Evolutionary conservation across 208 protist species (phyloP), one percentile per base, ranked within the genome.

Genomic region (Acanthamoeba castellanii): DNA sequence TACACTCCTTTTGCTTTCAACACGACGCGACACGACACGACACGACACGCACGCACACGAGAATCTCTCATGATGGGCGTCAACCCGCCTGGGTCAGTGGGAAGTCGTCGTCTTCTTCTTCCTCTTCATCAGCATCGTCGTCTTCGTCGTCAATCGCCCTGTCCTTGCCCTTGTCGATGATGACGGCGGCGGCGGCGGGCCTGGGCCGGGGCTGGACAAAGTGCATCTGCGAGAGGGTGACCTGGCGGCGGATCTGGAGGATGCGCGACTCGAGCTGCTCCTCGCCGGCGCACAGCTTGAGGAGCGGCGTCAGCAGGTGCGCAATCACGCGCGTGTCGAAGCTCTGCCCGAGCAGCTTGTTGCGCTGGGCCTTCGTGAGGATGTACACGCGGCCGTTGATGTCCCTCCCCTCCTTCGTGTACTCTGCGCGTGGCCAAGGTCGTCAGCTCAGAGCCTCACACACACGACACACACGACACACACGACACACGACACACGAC

Each of bases 141-240:
- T 55, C 50, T 20, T 55, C 50, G 50, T 55, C 50, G 1, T 55
- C 50, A 18, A 11, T 55, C 50, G 37, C 3, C 37, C 3, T 42
- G 37, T 42, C 37, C 37, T 42, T 42, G 2, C 37, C 37, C 50
- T 55, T 55, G 50, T 55, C 50, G 47, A 52, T n/a, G 37, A 3
- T 42, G 37, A 3, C 37, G 2, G 37, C 50, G 13, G 50, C 50
- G 14, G 50, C 50, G 50, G 3, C 50, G 50, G 50, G 50, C 50
- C 50, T 2, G 50, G 50, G 7, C 13, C 50, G 50, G 50, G 50
- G 13, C 50, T 55, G 50, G 50, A 55, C 50, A 55, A 55, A 55
- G 50, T 81, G 72, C 78, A 91, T 91, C 66, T 92, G 87, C 1
- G 87, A 70, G 61, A 92, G 87, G 2, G 87, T 92, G 57, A 74